Base-by-base conservation (phyloP, 345 rosid genomes). In the Atalantia buxifolia region DNA sequence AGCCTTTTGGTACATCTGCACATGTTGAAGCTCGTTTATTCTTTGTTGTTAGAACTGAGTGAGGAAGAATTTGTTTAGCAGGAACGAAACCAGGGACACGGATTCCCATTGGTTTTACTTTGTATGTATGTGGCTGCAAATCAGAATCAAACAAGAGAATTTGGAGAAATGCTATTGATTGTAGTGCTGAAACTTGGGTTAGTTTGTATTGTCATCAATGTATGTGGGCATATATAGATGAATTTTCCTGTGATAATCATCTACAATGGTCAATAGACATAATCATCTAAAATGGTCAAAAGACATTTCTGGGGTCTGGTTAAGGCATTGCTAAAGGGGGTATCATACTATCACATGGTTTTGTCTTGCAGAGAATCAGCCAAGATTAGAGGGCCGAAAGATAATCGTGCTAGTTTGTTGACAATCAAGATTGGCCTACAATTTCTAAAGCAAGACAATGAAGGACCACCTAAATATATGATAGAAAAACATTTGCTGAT, bases 1-100 rank as follows among this genome's bases (percentile, higher is more conserved):
- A 84, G 16, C 88, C 90, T 64, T 78, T 83, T 0, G 85, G 85
- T 31, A 86, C 22, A 9, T 62, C 35, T 4, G 16, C 28, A 62
- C 19, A 24, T 27, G 33, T 92, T 87, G 79, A 31, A 40, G 72
- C 35, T 62, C 6, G 50, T 66, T 55, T 42, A 42, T 42, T 66
- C 24, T 56, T 55, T n/a, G 27, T 22, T 7, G 65, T 24, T 18
- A 33, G 66, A 9, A 53, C 19, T 2, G 66, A 76, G 28, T 53
- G 36, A 50, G n/a, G 28, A 21, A 80, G 60, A 71, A 70, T 45
- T 38, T 76, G 59, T 50, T 55, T 76, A 24, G 76, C 72, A 50
- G 7, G 70, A 45, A 75, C 1, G 40, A 42, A 61, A 31, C 48
- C 22, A 12, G 66, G 31, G 28, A 76, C 30, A 50, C 62, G 68